Evolutionary conservation across 2,329 filamentous ascomycete genomes (phyloP).

Genomic region (Setomelanomma holmii): DNA sequence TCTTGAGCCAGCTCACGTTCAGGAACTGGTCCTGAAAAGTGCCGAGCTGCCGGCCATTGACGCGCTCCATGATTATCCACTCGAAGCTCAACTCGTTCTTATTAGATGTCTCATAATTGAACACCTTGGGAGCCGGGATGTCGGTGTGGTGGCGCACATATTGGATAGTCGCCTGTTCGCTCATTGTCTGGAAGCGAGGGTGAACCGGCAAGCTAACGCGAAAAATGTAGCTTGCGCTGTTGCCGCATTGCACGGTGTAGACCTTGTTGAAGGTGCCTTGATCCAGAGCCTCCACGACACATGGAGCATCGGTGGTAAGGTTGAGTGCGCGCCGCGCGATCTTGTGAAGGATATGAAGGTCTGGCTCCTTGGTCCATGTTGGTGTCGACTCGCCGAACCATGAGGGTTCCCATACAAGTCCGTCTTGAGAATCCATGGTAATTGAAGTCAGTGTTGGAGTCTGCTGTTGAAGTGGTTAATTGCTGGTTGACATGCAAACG

Average conservation of each 20-base stretch:
- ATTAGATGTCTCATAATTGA: slow-evolving; percentile 3
- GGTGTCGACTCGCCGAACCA: no score
- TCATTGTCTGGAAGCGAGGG: slow-evolving; percentile 24
- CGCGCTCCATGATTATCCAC: slow-evolving; percentile 33
- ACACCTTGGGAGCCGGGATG: slow-evolving; percentile 23
- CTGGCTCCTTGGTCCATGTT: no score
- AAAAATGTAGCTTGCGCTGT: slow-evolving; percentile 31
- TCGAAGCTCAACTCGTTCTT: slow-evolving; percentile 29
- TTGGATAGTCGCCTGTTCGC: slow-evolving; percentile 27
- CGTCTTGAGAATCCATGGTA: no score
- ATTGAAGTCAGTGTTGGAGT: no score
- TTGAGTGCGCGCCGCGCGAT: no score
- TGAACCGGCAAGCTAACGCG: slow-evolving; percentile 27
- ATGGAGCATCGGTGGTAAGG: no score
- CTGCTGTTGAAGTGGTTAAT: no score
- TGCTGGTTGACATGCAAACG: no score
- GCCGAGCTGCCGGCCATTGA: slow-evolving; percentile 8
- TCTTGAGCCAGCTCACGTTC: slow-evolving; percentile 17
- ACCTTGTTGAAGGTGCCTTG: no score
- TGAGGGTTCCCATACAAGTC: no score
- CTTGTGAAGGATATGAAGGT: no score
- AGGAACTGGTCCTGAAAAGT: not conserved
- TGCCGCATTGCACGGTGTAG: slow-evolving; percentile 12
- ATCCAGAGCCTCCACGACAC: no score
- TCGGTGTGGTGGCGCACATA: slow-evolving; percentile 22